These are phyloP conservation scores for Diaporthe capsici DNA, from an alignment of 2,329 filamentous ascomycete species.

Conservation along the genomic window DNA sequence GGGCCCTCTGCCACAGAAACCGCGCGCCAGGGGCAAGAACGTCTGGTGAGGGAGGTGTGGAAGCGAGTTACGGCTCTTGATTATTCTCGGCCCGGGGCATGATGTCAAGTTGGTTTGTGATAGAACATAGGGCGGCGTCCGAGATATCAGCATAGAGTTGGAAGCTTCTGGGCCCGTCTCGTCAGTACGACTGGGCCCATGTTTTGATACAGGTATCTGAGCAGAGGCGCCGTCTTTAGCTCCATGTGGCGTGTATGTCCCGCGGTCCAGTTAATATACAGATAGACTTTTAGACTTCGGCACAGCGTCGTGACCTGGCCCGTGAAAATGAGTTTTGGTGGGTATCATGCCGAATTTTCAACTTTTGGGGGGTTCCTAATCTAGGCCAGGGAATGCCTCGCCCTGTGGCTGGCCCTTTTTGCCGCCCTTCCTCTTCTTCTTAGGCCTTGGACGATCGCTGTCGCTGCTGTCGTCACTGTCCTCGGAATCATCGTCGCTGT, in stretches of 20 bases:
- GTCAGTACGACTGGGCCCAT: constrained; percentile 19
- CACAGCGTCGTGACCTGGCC: constrained; percentile 1
- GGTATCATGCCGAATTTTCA: constrained; percentile 40
- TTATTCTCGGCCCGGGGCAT: constrained; percentile 75
- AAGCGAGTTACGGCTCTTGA: constrained; percentile 75
- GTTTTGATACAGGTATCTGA: constrained; percentile 40
- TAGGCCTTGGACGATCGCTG: constrained; percentile 53
- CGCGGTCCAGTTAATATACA: constrained; percentile 33
- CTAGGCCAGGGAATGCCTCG: constrained; percentile 40
- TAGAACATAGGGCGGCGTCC: not conserved
- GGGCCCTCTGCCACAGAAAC: constrained; percentile 73
- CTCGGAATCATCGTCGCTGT: constrained; percentile 60
- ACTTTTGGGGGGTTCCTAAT: constrained; percentile 17
- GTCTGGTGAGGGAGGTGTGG: constrained; percentile 81
- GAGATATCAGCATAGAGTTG: constrained; percentile 30
- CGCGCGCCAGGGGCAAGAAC: constrained; percentile 76
- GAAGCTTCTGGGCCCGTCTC: constrained; percentile 18
- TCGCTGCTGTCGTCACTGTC: constrained; percentile 61
- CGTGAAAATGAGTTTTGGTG: constrained; percentile 28
- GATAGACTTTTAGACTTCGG: constrained; percentile 1
- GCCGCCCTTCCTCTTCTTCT: constrained; percentile 60
- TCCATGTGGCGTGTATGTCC: constrained; percentile 33
- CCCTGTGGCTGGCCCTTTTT: constrained; percentile 50
- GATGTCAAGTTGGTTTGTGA: constrained; percentile 3
- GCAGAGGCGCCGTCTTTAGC: constrained; percentile 24